Percentiles rank a stretch among this genome's conserved stretches.
Evolutionary conservation across 2,329 filamentous ascomycete genomes (phyloP).

Genomic region (Ascosphaera apis): DNA sequence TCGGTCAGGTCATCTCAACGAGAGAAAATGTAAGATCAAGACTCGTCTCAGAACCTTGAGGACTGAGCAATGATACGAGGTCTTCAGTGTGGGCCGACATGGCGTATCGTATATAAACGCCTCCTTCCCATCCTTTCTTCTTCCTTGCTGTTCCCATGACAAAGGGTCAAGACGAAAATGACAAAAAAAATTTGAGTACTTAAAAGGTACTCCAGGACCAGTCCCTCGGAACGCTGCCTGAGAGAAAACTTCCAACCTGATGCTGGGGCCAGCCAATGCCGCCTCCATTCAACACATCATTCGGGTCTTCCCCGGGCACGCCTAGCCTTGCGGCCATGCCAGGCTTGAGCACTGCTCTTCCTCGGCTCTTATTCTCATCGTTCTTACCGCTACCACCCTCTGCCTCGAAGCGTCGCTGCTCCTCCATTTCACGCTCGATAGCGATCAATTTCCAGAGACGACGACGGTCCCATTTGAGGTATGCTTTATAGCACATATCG

Average conservation of each 20-base stretch:
- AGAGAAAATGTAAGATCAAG: no score
- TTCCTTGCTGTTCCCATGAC: background rate
- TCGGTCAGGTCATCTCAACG: no score
- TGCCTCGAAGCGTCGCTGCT: background rate
- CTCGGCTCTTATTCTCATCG: background rate
- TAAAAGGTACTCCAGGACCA: slow-evolving; percentile 43
- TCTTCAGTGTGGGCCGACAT: no score
- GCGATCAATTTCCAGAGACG: slow-evolving; percentile 28
- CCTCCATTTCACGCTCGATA: slow-evolving; percentile 10
- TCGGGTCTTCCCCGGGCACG: background rate
- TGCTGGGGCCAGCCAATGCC: slow-evolving; percentile 5
- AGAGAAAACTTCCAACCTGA: slow-evolving; percentile 21
- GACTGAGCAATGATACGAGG: no score
- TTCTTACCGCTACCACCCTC: background rate
- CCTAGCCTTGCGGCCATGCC: background rate
- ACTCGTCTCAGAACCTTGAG: no score
- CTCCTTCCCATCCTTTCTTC: no score
- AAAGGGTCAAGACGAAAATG: slow-evolving; percentile 2
- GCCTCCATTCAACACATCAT: background rate
- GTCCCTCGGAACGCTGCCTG: slow-evolving; percentile 30
- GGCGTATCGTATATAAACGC: no score
- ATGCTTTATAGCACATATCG: slow-evolving; percentile 36
- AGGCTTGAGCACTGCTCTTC: background rate
- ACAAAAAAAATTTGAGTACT: slow-evolving; percentile 6
- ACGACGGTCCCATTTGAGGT: slow-evolving; percentile 30